A percentile compares a stretch with the other conserved stretches of the same genome.
These are phyloP conservation scores for Eucalyptus pauciflora DNA, from an alignment of 345 rosid genomes.

Conservation along the genomic window DNA sequence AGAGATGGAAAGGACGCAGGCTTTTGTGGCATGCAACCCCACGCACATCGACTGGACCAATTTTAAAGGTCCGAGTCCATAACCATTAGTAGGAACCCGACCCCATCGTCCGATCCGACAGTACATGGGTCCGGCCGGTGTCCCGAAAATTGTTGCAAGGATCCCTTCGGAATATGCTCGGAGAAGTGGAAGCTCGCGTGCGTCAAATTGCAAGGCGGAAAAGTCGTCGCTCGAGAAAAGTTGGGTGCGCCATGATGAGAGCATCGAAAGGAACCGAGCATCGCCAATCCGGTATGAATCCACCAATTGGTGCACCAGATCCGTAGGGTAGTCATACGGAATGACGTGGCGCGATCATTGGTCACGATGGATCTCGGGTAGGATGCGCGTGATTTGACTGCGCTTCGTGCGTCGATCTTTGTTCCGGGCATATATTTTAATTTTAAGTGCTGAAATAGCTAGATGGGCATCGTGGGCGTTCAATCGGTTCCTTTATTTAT, in stretches of 20 bases:
- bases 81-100: background rate
- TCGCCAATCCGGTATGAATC: background rate
- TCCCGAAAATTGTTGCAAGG: background rate
- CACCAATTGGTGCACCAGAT: background rate
- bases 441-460: background rate
- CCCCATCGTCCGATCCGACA: background rate
- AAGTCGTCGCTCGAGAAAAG: background rate
- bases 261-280: background rate
- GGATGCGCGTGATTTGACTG: background rate
- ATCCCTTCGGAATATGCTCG: background rate
- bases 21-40: background rate
- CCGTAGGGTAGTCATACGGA: background rate
- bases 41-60: background rate
- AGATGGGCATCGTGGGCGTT: background rate
- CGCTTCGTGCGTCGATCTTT: accelerated
- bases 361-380: background rate
- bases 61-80: background rate
- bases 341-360: background rate
- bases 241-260: background rate
- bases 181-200: background rate
- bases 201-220: background rate
- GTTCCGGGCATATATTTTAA: accelerated
- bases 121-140: background rate
- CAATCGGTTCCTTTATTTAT: background rate
- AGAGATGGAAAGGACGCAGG: background rate